These are phyloP conservation scores for Euryodendron excelsum DNA, from an alignment of 148 eudicot genomes.

Conservation along the genomic window DNA sequence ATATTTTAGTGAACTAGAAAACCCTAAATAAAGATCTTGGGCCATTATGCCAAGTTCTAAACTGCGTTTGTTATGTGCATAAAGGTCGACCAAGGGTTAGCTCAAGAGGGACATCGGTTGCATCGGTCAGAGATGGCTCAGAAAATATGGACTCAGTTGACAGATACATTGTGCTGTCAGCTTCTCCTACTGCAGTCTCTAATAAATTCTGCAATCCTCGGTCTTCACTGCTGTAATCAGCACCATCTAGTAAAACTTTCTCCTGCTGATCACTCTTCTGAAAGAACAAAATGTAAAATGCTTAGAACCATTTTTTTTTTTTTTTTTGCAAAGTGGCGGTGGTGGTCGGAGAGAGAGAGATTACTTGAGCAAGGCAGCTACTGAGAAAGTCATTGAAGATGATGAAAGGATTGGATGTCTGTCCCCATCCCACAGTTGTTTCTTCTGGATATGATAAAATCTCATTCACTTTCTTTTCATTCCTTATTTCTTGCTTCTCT, in stretches of 20 bases:
- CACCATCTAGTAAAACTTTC: no score
- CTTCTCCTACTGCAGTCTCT: no score
- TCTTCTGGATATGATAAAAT: background rate
- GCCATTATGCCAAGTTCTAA: background rate
- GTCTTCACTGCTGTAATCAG: no score
- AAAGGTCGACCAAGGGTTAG: slow-evolving; percentile 29
- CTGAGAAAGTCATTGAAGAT: background rate
- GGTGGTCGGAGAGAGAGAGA: background rate
- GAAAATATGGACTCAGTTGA: background rate
- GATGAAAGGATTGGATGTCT: background rate
- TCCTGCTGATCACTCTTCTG: no score
- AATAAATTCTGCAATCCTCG: no score
- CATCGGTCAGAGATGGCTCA: background rate
- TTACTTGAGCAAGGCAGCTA: slow-evolving; percentile 1
- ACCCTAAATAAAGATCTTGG: background rate
- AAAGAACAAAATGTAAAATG: background rate
- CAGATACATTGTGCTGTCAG: background rate
- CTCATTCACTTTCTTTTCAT: background rate
- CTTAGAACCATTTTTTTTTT: no score
- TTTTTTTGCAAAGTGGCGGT: no score
- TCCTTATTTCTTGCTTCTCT: background rate
- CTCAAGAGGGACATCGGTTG: slow-evolving; percentile 33
- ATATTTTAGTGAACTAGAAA: no score
- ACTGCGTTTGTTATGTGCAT: background rate
- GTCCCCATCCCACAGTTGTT: background rate